These are phyloP conservation scores for Turnera subulata DNA, from an alignment of 345 rosid genomes.

Conservation along the genomic window DNA sequence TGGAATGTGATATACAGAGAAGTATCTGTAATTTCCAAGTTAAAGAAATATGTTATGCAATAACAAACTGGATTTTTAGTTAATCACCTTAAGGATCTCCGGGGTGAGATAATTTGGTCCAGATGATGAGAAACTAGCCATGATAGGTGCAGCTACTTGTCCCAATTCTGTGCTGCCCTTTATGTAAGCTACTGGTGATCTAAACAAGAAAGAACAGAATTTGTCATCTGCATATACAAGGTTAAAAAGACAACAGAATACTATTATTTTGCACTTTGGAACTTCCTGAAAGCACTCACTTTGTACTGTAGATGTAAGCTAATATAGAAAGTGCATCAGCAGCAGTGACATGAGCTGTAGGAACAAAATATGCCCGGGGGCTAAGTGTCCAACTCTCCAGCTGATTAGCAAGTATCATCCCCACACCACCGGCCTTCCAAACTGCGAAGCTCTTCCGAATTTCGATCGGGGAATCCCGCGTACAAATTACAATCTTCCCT, in stretches of 20 bases:
- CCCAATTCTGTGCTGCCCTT: constrained; percentile 15
- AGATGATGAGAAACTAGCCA: constrained; percentile 18
- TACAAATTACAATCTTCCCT: constrained; percentile 9
- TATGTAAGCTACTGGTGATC: constrained; percentile 19
- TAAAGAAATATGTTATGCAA: not conserved
- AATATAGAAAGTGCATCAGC: constrained; percentile 15
- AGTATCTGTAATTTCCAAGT: too few species aligned
- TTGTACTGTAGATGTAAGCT: constrained; percentile 10
- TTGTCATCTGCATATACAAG: not conserved
- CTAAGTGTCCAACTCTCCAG: not conserved
- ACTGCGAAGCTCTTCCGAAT: constrained; percentile 7
- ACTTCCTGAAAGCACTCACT: too few species aligned
- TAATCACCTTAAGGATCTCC: constrained; percentile 4
- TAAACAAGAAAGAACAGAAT: not conserved
- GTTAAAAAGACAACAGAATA: too few species aligned
- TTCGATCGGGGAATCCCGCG: not conserved
- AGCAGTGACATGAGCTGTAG: constrained; percentile 11
- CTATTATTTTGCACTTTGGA: not conserved
- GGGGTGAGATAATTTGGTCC: constrained; percentile 20
- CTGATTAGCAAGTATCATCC: constrained; percentile 13
- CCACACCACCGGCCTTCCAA: constrained; percentile 17
- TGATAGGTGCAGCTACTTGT: constrained; percentile 13
- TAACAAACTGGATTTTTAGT: not conserved
- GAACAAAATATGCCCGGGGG: constrained; percentile 7
- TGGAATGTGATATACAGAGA: constrained; percentile 7